These are phyloP conservation scores for Zymoseptoria ardabiliae DNA, from an alignment of 2,329 filamentous ascomycete genomes.

Conservation along the genomic window DNA sequence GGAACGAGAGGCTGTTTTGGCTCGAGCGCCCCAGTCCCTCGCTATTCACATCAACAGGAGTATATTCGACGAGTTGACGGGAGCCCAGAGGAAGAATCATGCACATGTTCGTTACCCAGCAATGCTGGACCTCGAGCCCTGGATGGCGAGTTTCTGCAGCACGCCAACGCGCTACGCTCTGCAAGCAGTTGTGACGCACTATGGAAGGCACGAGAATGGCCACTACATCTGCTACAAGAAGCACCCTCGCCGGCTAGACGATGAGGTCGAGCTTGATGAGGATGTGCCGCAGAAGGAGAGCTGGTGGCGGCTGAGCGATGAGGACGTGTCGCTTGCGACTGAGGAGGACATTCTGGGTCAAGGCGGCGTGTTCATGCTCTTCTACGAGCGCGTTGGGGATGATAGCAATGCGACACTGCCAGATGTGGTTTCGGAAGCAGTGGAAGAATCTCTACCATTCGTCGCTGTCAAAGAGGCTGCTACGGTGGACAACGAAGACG, in stretches of 20 bases:
- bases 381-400: constrained; percentile 62
- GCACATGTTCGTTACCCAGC: constrained; percentile 71
- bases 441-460: background rate
- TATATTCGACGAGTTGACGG: constrained; percentile 77
- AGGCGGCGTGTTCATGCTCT: constrained; percentile 90
- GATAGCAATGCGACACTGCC: background rate
- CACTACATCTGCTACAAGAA: constrained; percentile 91
- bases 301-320: constrained; percentile 92
- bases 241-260: constrained; percentile 39
- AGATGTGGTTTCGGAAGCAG: background rate
- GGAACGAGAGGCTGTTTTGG: constrained; percentile 80
- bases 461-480: background rate
- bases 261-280: constrained; percentile 20
- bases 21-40: constrained; percentile 70
- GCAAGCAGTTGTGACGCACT: constrained; percentile 73
- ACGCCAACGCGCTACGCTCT: constrained; percentile 9
- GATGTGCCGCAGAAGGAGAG: constrained; percentile 37
- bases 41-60: constrained; percentile 87
- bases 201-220: constrained; percentile 85
- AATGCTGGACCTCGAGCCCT: constrained; percentile 68
- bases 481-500: background rate
- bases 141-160: constrained; percentile 56
- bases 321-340: constrained; percentile 66
- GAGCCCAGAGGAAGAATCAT: constrained; percentile 73
- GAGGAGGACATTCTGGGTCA: constrained; percentile 68